Evolutionary conservation across 148 eudicot species (phyloP), one percentile per base, ranked within the genome.

Genomic region (Silene conica): DNA sequence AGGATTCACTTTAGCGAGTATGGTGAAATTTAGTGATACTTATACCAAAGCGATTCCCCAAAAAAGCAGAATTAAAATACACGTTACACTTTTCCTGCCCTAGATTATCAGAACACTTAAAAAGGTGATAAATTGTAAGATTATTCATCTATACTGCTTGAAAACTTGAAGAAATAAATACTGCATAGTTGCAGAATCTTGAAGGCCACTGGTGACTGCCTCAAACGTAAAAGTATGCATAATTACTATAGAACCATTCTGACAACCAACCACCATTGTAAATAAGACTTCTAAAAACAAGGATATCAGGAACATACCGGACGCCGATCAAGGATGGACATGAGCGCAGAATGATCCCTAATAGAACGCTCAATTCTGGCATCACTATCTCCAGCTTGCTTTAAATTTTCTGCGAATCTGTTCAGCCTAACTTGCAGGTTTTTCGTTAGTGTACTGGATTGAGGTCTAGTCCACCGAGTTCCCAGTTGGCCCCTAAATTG

Each of bases 331-430:
- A 95, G 99, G 78, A 95, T 90, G 67, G 99, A 85, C 96, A 95
- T 90, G 18, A 95, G 96, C 28, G 87, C 82, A 59, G 87, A 82
- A 84, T 92, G 83, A 19, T 95, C 99, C 74, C 86, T 89, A 79
- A 90, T 92, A 74, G 96, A 95, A 69, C 97, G 95, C 84, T 92
- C 99, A 80, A 95, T 90, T 73, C 91, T 86, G 69, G 80, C 88
- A 86, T 95, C 99, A 84, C 99, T 95, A 18, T 95, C 99, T 45
- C 91, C 94, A 78, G 99, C 99, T 86, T 92, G 97, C 86, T 92
- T 92, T 79, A 95, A 71, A 83, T 95, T 90, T 16, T 76, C 94
- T 63, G 97, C 96, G 80, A 92, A 95, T 76, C 90, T 90, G 68
- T 95, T 95, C 71, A 95, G 82, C 78, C 99, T 85, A 74, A 92